Evolutionary conservation across 257 asterid species (phyloP).

Genomic region (Schizonepeta tenuifolia): DNA sequence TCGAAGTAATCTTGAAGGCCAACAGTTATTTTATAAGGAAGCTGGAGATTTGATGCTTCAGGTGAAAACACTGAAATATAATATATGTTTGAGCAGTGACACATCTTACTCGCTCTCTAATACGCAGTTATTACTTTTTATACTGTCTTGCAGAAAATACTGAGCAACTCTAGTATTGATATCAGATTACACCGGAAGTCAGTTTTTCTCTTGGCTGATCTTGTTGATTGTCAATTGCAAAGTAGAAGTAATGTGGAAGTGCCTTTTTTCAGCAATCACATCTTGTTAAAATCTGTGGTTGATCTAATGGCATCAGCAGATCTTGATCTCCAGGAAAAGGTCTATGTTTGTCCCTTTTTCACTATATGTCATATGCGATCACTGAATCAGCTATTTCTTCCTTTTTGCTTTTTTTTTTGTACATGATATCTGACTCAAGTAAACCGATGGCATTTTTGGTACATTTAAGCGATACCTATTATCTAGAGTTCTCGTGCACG

Average conservation of each 20-base stretch:
- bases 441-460: background rate
- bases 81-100: constrained; percentile 10
- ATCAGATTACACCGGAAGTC: constrained; percentile 70
- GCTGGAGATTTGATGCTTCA: constrained; percentile 80
- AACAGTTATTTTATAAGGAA: constrained; percentile 59
- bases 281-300: constrained; percentile 67
- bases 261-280: constrained; percentile 57
- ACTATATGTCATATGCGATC: constrained; percentile 8
- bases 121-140: background rate
- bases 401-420: background rate
- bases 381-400: constrained; percentile 5
- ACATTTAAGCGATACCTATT: background rate
- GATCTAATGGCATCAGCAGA: constrained; percentile 59
- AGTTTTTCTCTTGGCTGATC: constrained; percentile 67
- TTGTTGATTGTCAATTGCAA: constrained; percentile 60
- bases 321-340: constrained; percentile 95
- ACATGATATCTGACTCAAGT: background rate
- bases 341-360: constrained; percentile 30
- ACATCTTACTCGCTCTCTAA: constrained; percentile 29
- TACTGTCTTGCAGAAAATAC: constrained; percentile 54
- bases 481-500: background rate
- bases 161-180: constrained; percentile 72
- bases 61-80: constrained; percentile 48
- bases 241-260: constrained; percentile 36
- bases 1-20: constrained; percentile 67